phyloP scores from a whole-genome alignment of 176 grass and related monocot species.

The Panicum miliaceum region DNA sequence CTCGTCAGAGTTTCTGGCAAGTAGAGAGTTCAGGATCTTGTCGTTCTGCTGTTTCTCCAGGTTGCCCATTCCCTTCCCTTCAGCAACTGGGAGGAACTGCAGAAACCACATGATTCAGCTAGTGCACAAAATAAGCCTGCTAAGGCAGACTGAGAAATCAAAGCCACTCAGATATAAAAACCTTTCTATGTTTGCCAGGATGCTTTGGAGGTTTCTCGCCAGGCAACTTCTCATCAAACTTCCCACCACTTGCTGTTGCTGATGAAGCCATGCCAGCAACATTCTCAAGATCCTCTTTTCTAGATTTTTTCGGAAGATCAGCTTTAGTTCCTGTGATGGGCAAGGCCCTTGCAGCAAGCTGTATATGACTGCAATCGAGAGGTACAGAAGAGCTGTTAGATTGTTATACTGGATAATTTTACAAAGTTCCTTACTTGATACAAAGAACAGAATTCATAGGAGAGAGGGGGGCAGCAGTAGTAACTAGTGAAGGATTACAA shows the following conservation, averaged over 20 bases:
- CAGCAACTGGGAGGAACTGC: constrained; percentile 67
- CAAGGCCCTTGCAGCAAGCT: constrained; percentile 74
- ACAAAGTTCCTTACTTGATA: constrained; percentile 17
- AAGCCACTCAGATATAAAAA: constrained; percentile 42
- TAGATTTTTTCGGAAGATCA: constrained; percentile 63
- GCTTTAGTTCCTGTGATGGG: constrained; percentile 74
- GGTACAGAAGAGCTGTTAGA: constrained; percentile 15
- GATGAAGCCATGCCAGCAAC: constrained; percentile 86
- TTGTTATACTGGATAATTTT: not conserved
- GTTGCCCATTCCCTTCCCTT: constrained; percentile 66
- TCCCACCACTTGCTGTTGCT: constrained; percentile 90
- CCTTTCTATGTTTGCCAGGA: constrained; percentile 84
- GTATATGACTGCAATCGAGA: constrained; percentile 73
- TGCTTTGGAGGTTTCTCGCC: constrained; percentile 93
- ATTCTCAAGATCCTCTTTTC: constrained; percentile 75
- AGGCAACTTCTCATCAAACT: constrained; percentile 88
- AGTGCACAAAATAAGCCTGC: not conserved
- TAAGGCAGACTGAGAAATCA: constrained; percentile 23
- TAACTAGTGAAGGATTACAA: constrained; percentile 37
- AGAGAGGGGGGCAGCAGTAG: not conserved
- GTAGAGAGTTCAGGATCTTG: constrained; percentile 67
- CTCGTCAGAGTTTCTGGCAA: constrained; percentile 64
- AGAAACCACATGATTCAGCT: not conserved
- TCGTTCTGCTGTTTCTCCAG: constrained; percentile 63
- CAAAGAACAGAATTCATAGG: not conserved